A percentile compares a stretch with the other conserved stretches of the same genome.
Conservation (phyloP, 2,329 filamentous ascomycete genomes). For the Ophiosphaerella narmari region DNA sequence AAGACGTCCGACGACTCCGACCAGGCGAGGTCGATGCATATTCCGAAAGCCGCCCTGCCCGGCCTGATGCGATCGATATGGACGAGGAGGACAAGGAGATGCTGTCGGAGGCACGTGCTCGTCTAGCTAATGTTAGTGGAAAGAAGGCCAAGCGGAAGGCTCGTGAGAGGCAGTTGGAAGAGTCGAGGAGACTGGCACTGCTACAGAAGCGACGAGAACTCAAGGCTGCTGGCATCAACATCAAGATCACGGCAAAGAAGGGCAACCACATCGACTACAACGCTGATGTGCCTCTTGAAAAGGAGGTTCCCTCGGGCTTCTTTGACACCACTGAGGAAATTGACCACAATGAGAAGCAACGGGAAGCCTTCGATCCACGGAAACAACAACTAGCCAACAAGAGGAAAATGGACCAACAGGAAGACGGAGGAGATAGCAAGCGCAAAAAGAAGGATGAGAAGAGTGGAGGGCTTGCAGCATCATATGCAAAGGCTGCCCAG, state of each 20-base stretch:
- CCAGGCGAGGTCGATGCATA: slow-evolving; percentile 97
- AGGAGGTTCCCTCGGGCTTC: slow-evolving; percentile 84
- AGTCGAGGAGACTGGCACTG: slow-evolving; percentile 85
- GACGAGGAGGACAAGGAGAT: slow-evolving; percentile 99
- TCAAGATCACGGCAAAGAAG: slow-evolving; percentile 90
- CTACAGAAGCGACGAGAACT: slow-evolving; percentile 95
- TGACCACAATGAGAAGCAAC: slow-evolving; percentile 77
- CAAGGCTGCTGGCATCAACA: slow-evolving; percentile 97
- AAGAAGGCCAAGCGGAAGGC: slow-evolving; percentile 99
- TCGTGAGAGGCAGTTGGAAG: slow-evolving; percentile 90
- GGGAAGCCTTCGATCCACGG: slow-evolving; percentile 84
- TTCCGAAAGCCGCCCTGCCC: slow-evolving; percentile 87
- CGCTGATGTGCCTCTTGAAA: slow-evolving; percentile 97
- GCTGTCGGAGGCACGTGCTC: slow-evolving; percentile 94
- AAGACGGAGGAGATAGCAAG: slow-evolving; percentile 77
- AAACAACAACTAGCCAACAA: slow-evolving; percentile 92
- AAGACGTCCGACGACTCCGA: slow-evolving; percentile 85
- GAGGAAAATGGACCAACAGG: slow-evolving; percentile 88
- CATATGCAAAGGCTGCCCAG: slow-evolving; percentile 89
- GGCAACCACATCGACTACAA: slow-evolving; percentile 99
- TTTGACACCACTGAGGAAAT: slow-evolving; percentile 90
- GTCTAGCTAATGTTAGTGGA: slow-evolving; percentile 95
- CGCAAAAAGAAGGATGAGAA: slow-evolving; percentile 84
- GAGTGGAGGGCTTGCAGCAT: slow-evolving; percentile 76
- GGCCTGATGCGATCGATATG: slow-evolving; percentile 95